A percentile compares a stretch with the other conserved stretches of the same genome.
Evolutionary conservation across 306 rosid genomes (phyloP).

Genomic region (Rubus parviflorus): DNA sequence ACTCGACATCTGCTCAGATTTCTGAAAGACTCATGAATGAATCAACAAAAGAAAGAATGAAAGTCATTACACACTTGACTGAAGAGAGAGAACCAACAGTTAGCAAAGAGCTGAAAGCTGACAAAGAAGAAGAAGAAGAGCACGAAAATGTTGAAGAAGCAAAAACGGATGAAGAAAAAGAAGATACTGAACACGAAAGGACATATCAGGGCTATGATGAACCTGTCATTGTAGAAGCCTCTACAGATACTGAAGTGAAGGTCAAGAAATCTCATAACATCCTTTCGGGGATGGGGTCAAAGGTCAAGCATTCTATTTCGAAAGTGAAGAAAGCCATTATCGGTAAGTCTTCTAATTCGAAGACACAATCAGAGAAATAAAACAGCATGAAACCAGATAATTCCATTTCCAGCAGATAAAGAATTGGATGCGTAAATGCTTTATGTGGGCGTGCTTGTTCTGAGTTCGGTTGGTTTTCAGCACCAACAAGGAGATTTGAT

Average conservation of each 20-base stretch:
- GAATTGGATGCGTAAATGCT: neutral
- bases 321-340: conserved; percentile 72
- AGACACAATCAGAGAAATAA: conserved; percentile 40
- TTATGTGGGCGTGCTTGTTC: conserved; percentile 6
- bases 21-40: conserved; percentile 18
- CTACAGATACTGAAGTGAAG: conserved; percentile 39
- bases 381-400: neutral
- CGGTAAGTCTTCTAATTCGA: conserved; percentile 59
- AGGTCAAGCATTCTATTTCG: conserved; percentile 74
- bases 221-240: conserved; percentile 35
- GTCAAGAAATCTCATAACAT: conserved; percentile 60
- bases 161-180: conserved; percentile 24
- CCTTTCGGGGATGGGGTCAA: conserved; percentile 65
- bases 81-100: conserved; percentile 19
- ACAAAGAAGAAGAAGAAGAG: conserved; percentile 29
- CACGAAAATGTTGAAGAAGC: conserved; percentile 20
- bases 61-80: conserved; percentile 1
- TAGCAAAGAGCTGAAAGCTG: conserved; percentile 25
- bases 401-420: conserved; percentile 19
- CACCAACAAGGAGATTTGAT: neutral
- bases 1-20: neutral
- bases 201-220: conserved; percentile 28
- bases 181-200: conserved; percentile 25
- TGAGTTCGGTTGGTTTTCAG: conserved; percentile 10
- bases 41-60: conserved; percentile 16